Evolutionary conservation across 768 basidiomycete species (phyloP).

Genomic region (Leccinum longicurvipes): DNA sequence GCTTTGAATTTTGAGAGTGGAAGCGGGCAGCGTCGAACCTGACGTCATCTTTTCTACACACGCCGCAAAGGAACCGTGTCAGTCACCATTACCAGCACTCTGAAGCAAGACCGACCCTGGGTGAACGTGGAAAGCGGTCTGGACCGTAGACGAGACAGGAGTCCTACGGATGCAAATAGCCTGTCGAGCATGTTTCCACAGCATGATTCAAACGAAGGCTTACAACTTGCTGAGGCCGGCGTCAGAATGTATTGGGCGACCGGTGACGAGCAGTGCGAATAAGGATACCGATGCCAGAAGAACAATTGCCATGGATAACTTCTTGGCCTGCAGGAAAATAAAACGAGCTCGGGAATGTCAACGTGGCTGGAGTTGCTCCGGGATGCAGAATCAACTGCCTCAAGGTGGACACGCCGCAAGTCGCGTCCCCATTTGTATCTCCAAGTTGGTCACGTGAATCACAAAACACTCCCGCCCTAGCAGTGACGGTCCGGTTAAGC

Average conservation of each 20-base stretch:
- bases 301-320: slow-evolving; percentile 34
- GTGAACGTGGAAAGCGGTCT: slow-evolving; percentile 34
- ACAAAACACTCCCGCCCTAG: neutral
- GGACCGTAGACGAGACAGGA: slow-evolving; percentile 21
- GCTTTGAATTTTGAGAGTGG: slow-evolving; percentile 28
- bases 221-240: slow-evolving; percentile 27
- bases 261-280: slow-evolving; percentile 43
- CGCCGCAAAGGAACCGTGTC: slow-evolving; percentile 10
- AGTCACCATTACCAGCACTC: slow-evolving; percentile 3
- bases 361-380: slow-evolving; percentile 12
- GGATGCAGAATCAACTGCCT: slow-evolving; percentile 24
- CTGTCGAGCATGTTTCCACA: slow-evolving; percentile 13
- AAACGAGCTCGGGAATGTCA: slow-evolving; percentile 1
- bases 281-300: slow-evolving; percentile 39
- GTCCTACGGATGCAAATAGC: slow-evolving; percentile 11
- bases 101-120: slow-evolving; percentile 34
- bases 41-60: slow-evolving; percentile 17
- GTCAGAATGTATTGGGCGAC: slow-evolving; percentile 36
- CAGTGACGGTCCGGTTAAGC: slow-evolving; percentile 6
- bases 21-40: slow-evolving; percentile 27
- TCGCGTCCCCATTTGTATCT: slow-evolving; percentile 25
- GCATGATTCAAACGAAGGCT: slow-evolving; percentile 17
- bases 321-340: slow-evolving; percentile 3
- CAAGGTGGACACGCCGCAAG: slow-evolving; percentile 17
- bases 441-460: slow-evolving; percentile 20